A percentile compares a stretch with the other conserved stretches of the same genome.
Conservation (phyloP, 2,329 filamentous ascomycete genomes). For the Colletotrichum magnum region DNA sequence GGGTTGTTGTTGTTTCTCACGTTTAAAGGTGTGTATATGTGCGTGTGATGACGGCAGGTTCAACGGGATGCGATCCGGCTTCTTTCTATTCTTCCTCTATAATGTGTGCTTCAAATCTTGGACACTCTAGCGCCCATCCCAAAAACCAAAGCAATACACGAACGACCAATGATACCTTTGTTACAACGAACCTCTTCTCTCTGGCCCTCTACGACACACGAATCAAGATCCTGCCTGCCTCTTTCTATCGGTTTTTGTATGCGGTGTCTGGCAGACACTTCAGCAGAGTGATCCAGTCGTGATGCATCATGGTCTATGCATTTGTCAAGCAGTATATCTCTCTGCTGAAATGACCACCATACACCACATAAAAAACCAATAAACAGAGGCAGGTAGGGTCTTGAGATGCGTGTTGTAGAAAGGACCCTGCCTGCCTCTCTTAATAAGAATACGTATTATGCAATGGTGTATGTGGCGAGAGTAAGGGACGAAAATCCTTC, state of each 20-base stretch:
- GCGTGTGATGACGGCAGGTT: not conserved
- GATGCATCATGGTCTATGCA: too few species aligned
- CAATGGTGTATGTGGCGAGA: slow-evolving; percentile 1
- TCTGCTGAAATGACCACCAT: too few species aligned
- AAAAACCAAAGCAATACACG: slow-evolving; percentile 1
- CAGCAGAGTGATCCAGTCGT: too few species aligned
- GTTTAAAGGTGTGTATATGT: too few species aligned
- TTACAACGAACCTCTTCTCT: not conserved
- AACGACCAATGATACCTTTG: not conserved
- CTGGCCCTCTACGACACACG: not conserved
- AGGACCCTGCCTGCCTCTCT: not conserved
- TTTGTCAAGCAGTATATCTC: too few species aligned
- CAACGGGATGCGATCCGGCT: not conserved
- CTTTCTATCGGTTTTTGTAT: not conserved
- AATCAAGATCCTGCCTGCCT: not conserved
- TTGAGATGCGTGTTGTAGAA: too few species aligned
- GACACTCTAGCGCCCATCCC: not conserved
- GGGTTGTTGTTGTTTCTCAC: too few species aligned
- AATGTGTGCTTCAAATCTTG: not conserved
- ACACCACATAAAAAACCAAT: too few species aligned
- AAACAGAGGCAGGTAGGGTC: too few species aligned
- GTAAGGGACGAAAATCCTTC: slow-evolving; percentile 9
- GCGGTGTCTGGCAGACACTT: too few species aligned
- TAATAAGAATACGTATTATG: slow-evolving; percentile 26
- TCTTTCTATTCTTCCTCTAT: not conserved